Evolutionary conservation across 202 grass and related monocot species (phyloP), one percentile per base, ranked within the genome.

Genomic region (Zizania palustris): DNA sequence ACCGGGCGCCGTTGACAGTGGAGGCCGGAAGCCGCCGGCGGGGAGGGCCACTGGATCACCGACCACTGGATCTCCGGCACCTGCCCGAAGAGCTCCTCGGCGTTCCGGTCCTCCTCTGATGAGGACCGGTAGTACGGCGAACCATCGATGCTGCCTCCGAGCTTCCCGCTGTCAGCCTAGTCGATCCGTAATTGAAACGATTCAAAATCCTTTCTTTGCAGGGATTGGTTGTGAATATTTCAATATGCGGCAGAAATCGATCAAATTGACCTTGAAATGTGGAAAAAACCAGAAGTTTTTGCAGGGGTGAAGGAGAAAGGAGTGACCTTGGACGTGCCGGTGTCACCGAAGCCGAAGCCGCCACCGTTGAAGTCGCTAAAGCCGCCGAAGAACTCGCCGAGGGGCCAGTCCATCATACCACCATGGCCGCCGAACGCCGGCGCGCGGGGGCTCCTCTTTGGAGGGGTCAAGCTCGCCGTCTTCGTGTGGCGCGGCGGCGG

Each of bases 141-240:
- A 9, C 89, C 82, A 16, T 77, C 88, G 13, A 79, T 77, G 64
- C 85, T 86, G 46, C 82, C 73, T 18, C 89, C 85, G 51, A 88
- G 67, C 80, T 88, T 96, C 59, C 87, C 93, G 82, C 87, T 90
- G 67, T 96, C 93, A 1, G 87, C 93, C 93, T 96, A 76, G 58
- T 11, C 5, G 40, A n/a, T 28, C 21, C 79, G 55, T 19, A 4
- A 5, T 28, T 28, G 28, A 28, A 28, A 28, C 28, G 28, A 28
- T 28, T 28, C 28, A 28, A 28, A 28, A 28, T 28, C 2, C 1
- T 28, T 1, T 28, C 28, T 28, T 28, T 28, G 28, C 28, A 0
- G 28, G 28, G 28, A 2, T 28, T 28, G 28, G 28, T 28, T 0
- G 28, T 28, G 28, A 28, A 28, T 0, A 28, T 28, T 28, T 55